A percentile compares a stretch with the other conserved stretches of the same genome.
Evolutionary conservation across 148 eudicot species (phyloP).

Genomic region (Euryodendron excelsum): DNA sequence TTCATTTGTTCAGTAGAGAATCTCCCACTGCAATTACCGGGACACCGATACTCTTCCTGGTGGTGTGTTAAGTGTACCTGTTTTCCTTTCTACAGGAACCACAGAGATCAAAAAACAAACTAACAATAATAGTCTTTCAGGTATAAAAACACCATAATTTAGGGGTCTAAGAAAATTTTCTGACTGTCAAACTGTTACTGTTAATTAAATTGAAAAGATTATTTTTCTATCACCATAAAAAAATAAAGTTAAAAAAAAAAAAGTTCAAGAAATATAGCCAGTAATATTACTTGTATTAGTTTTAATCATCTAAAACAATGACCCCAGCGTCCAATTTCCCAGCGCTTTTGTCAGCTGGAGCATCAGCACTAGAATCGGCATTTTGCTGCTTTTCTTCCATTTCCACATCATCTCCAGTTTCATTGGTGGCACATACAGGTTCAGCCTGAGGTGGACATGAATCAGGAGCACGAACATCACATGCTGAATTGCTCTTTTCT

Average conservation of each 20-base stretch:
- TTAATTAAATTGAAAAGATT: neutral
- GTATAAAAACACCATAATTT: neutral
- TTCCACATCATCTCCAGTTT: slow-evolving; percentile 25
- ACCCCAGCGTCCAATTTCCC: slow-evolving; percentile 15
- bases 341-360: slow-evolving; percentile 6
- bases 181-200: neutral
- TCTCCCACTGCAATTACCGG: too few species aligned
- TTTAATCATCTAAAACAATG: slow-evolving; percentile 29
- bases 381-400: slow-evolving; percentile 25
- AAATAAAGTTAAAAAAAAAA: neutral
- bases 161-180: neutral
- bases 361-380: neutral
- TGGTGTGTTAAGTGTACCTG: too few species aligned
- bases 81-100: too few species aligned
- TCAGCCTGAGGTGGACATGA: neutral
- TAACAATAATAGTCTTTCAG: too few species aligned
- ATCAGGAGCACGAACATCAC: slow-evolving; percentile 10
- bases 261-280: neutral
- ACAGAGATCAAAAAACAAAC: too few species aligned
- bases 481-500: neutral
- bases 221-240: neutral
- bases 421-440: neutral
- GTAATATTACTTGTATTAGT: neutral
- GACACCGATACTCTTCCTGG: too few species aligned
- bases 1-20: too few species aligned